Evolutionary conservation across 768 basidiomycete genomes (phyloP), one percentile per base, ranked within the genome.

Genomic region (Lactarius trivialis): DNA sequence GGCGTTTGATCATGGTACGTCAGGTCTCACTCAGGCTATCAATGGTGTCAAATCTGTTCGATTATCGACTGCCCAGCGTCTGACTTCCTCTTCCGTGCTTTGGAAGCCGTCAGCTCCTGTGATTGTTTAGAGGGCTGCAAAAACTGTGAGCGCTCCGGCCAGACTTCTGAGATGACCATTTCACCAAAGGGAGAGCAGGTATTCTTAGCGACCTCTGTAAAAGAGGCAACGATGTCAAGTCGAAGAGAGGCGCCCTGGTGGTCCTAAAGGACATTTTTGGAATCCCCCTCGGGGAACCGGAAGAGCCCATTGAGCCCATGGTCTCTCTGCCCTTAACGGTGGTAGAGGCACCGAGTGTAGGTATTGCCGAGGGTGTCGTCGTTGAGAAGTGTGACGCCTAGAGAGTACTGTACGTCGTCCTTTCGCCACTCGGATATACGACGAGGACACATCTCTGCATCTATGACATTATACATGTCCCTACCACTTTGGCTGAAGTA

Each of bases 1-100:
- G 69, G 91, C 88, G 2, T 93, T 93, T 68, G 93, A 94, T 68
- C 84, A 90, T 67, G 81, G 91, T 89, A 68, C 32, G 77, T 65
- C 6, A 11, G 11, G 19, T 24, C 41, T 12, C 41, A 14, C 41
- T 12, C 41, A 14, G 12, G 48, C 21, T 11, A 15, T 55, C 2
- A 9, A 9, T 21, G 17, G 11, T 24, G 8, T 37, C 33, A 26
- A 26, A 21, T 51, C 36, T 21, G 6, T 26, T 30, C 55, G 39
- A 60, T 57, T 8, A 32, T 43, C 34, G n/a, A 11, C 24, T 28
- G 26, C 51, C 1, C 58, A 91, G 85, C 71, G 58, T 82, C 73
- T 11, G 78, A 82, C 45, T 76, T 89, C 50, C 72, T 93, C 24
- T 73, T 71, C 8, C 80, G 83, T 60, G 89, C 91, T 0, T 77